These are phyloP conservation scores for Cryptosporidium felis DNA, from an alignment of 169 alveolate species.

Conservation along the genomic window DNA sequence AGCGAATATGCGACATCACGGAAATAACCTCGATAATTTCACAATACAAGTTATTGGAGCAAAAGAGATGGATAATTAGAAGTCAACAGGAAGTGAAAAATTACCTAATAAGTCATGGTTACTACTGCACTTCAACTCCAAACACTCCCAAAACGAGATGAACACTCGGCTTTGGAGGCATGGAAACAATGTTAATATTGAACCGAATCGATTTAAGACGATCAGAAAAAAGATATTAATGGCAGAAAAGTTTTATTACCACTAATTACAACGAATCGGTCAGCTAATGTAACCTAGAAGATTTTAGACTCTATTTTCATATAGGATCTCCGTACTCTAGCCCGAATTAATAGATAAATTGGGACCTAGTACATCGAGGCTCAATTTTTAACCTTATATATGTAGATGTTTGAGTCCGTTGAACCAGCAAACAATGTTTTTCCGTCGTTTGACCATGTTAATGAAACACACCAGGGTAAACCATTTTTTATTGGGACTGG, in stretches of 20 bases:
- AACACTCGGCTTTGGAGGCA: too few relatives aligned
- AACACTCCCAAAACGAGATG: constrained; percentile 11
- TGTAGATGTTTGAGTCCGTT: constrained; percentile 67
- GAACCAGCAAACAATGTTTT: constrained; percentile 90
- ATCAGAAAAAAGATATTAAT: too few relatives aligned
- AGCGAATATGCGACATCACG: constrained; percentile 15
- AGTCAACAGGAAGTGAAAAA: constrained; percentile 25
- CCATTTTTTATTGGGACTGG: constrained; percentile 89
- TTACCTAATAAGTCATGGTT: constrained; percentile 10
- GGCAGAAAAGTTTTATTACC: too few relatives aligned
- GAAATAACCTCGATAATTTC: constrained; percentile 44
- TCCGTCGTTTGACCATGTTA: constrained; percentile 94
- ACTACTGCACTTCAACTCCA: constrained; percentile 49
- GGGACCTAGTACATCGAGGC: background rate
- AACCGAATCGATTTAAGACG: too few relatives aligned
- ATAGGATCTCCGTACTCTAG: too few relatives aligned
- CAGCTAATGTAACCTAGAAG: too few relatives aligned
- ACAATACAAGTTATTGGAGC: constrained; percentile 48
- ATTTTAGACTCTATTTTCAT: too few relatives aligned
- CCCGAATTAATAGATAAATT: background rate
- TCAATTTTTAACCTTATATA: constrained; percentile 63
- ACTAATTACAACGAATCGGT: too few relatives aligned
- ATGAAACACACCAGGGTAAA: constrained; percentile 93
- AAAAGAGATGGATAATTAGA: constrained; percentile 61
- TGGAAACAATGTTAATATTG: too few relatives aligned